Evolutionary conservation across 2,329 filamentous ascomycete genomes (phyloP).

Genomic region (Diplodia mutila): DNA sequence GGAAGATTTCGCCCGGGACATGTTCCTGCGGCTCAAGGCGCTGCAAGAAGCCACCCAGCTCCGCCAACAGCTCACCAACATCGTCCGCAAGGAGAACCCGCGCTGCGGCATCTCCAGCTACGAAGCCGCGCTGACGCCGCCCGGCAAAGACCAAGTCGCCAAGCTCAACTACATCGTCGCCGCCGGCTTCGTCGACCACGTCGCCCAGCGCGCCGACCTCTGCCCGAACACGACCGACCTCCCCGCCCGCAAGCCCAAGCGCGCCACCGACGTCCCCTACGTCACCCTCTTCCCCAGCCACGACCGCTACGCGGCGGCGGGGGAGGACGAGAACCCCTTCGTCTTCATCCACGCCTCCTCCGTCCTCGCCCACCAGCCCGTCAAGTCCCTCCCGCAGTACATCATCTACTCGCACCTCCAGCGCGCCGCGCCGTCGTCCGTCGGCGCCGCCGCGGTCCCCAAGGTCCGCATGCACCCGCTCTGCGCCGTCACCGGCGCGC

Average conservation of each 20-base stretch:
- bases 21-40: conserved; percentile 85
- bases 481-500: conserved; percentile 74
- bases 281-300: conserved; percentile 77
- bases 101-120: conserved; percentile 44
- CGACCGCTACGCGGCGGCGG: conserved; percentile 36
- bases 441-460: conserved; percentile 44
- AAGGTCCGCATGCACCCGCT: conserved; percentile 87
- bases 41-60: conserved; percentile 86
- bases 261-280: conserved; percentile 93
- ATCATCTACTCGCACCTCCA: conserved; percentile 88
- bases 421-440: conserved; percentile 57
- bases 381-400: conserved; percentile 80
- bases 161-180: conserved; percentile 90
- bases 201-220: conserved; percentile 90
- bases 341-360: conserved; percentile 91
- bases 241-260: conserved; percentile 70
- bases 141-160: conserved; percentile 68
- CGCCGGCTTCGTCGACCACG: conserved; percentile 89
- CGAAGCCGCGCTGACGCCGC: conserved; percentile 58
- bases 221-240: conserved; percentile 57
- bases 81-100: conserved; percentile 76
- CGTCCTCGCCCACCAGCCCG: conserved; percentile 67
- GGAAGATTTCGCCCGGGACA: conserved; percentile 76
- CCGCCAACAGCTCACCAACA: conserved; percentile 77
- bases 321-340: no score